phyloP scores from a whole-genome alignment of 768 basidiomycete species.

The Trametes sanguinea region DNA sequence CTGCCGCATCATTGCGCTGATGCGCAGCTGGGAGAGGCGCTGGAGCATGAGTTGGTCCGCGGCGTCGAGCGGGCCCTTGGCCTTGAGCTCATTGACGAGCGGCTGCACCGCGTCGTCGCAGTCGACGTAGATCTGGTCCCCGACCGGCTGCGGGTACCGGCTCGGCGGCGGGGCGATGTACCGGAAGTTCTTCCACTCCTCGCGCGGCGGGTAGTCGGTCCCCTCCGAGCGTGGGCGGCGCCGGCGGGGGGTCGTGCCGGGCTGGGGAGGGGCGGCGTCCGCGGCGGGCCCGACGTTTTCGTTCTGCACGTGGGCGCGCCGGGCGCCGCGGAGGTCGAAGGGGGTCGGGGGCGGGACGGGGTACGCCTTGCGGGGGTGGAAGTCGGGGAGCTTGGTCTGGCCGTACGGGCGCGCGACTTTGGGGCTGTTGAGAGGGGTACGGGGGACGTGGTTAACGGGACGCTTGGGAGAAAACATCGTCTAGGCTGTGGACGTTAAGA shows the following conservation, averaged over 20 bases:
- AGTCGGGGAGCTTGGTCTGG: conserved; percentile 5
- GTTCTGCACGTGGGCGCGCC: conserved; percentile 2
- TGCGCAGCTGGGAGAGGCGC: conserved; percentile 1
- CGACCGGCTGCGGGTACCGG: conserved; percentile 1
- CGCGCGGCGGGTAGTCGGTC: conserved; percentile 3
- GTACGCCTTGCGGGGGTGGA: conserved; percentile 15
- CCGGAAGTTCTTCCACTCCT: conserved; percentile 1
- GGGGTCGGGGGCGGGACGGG: conserved; percentile 4
- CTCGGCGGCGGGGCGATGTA: conserved; percentile 3
- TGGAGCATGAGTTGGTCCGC: conserved; percentile 10
- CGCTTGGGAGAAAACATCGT: conserved; percentile 1
- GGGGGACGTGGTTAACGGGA: neutral
- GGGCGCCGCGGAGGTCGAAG: conserved; percentile 4
- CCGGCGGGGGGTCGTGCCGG: neutral
- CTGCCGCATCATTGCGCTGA: conserved; percentile 7
- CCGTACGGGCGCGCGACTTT: conserved; percentile 1
- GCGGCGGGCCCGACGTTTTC: neutral
- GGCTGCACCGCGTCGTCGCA: conserved; percentile 3
- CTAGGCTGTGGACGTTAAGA: neutral
- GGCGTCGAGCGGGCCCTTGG: conserved; percentile 1
- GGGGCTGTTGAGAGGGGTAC: neutral
- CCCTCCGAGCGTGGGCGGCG: conserved; percentile 2
- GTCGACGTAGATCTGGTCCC: conserved; percentile 11
- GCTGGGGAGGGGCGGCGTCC: neutral
- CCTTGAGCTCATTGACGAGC: conserved; percentile 10